These are phyloP conservation scores for Vitis rupestris DNA, from an alignment of 164 flowering plant genomes.

Conservation along the genomic window DNA sequence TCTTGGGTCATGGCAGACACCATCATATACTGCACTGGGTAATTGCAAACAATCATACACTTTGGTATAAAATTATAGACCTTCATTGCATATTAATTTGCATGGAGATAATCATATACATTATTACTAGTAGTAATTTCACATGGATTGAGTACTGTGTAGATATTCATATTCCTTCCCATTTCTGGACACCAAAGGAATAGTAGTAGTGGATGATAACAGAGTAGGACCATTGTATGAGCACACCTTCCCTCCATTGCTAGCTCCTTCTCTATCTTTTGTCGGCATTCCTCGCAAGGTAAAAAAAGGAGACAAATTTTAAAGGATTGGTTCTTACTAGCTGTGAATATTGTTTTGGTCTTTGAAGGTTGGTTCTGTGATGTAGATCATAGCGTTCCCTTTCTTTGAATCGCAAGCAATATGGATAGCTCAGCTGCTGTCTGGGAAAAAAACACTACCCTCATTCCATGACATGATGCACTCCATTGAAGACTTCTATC, in stretches of 20 bases:
- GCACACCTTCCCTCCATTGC: slow-evolving; percentile 90
- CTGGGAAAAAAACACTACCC: slow-evolving; percentile 75
- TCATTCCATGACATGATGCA: slow-evolving; percentile 84
- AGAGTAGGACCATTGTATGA: slow-evolving; percentile 93
- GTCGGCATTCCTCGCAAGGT: slow-evolving; percentile 91
- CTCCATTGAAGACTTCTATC: slow-evolving; percentile 66
- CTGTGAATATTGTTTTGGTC: no score
- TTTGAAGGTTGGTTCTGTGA: no score
- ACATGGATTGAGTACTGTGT: slow-evolving; percentile 8
- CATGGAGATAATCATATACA: no score
- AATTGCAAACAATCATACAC: slow-evolving; percentile 1
- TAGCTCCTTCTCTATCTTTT: slow-evolving; percentile 89
- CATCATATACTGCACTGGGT: slow-evolving; percentile 91
- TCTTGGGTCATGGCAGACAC: slow-evolving; percentile 66
- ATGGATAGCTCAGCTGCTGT: slow-evolving; percentile 83
- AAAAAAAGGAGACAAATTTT: neutral
- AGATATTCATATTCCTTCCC: slow-evolving; percentile 90
- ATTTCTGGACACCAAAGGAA: slow-evolving; percentile 96
- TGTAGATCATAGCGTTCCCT: slow-evolving; percentile 76
- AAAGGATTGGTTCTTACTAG: no score
- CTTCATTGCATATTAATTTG: no score
- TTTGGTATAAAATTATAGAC: no score
- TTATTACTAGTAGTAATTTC: no score
- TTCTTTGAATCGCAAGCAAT: slow-evolving; percentile 95
- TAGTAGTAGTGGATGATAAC: slow-evolving; percentile 75